Evolutionary conservation across 2,329 filamentous ascomycete species (phyloP).

Genomic region (Oidium heveae): DNA sequence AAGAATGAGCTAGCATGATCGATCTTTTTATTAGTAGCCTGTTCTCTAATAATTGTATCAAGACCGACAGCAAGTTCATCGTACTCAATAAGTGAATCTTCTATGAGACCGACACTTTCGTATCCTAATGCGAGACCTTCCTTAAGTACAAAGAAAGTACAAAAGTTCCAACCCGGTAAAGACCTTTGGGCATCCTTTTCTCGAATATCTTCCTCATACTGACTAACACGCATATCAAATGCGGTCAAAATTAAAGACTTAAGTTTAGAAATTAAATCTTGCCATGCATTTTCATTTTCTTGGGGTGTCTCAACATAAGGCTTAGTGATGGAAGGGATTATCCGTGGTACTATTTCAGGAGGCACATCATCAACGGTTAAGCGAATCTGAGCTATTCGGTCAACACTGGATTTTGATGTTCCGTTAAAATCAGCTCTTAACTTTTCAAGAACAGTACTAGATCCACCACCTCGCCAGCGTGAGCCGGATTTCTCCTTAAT

Average conservation of each 20-base stretch:
- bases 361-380: slow-evolving; percentile 46
- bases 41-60: slow-evolving; percentile 57
- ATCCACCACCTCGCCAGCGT: slow-evolving; percentile 53
- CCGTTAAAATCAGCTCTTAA: slow-evolving; percentile 75
- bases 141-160: slow-evolving; percentile 95
- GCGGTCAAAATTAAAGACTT: slow-evolving; percentile 70
- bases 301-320: slow-evolving; percentile 45
- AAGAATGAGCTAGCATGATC: slow-evolving; percentile 51
- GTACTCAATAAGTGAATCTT: slow-evolving; percentile 84
- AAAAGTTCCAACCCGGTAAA: slow-evolving; percentile 95
- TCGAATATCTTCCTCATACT: slow-evolving; percentile 93
- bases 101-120: slow-evolving; percentile 83
- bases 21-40: slow-evolving; percentile 31
- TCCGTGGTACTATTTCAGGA: slow-evolving; percentile 35
- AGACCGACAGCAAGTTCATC: slow-evolving; percentile 79
- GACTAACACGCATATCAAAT: slow-evolving; percentile 71
- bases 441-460: slow-evolving; percentile 71
- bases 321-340: slow-evolving; percentile 35
- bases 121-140: slow-evolving; percentile 84
- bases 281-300: slow-evolving; percentile 62
- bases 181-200: slow-evolving; percentile 74
- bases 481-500: slow-evolving; percentile 42
- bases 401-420: slow-evolving; percentile 40
- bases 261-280: slow-evolving; percentile 62
- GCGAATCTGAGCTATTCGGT: slow-evolving; percentile 66